Percentiles rank a stretch among this genome's conserved stretches.
Evolutionary conservation across 306 rosid genomes (phyloP).

Genomic region (Quercus agrifolia): DNA sequence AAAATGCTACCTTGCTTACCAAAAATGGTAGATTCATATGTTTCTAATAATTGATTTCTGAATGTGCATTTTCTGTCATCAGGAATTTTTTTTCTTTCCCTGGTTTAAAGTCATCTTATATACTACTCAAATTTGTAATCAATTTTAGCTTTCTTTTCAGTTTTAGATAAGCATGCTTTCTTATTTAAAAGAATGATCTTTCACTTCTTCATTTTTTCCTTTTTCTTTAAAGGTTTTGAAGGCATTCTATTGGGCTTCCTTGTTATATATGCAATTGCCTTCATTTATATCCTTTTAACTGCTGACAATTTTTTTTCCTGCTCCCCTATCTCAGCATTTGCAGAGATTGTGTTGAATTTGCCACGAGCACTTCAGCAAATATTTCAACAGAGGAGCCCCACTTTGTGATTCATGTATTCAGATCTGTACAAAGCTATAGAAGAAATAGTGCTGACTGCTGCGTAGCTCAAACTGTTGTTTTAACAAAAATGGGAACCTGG

Average conservation of each 20-base stretch:
- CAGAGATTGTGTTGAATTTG: slow-evolving; percentile 86
- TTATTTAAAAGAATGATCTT: background rate
- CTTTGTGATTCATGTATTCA: slow-evolving; percentile 19
- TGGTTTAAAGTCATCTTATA: background rate
- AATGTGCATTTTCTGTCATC: background rate
- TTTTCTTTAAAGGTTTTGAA: background rate
- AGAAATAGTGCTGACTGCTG: slow-evolving; percentile 26
- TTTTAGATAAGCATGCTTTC: too few species aligned
- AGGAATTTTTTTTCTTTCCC: too few species aligned
- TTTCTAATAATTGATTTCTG: background rate
- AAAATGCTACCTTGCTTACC: too few species aligned
- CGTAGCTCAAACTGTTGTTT: slow-evolving; percentile 5
- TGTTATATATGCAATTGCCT: background rate
- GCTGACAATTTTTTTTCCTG: background rate
- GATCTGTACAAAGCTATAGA: slow-evolving; percentile 43
- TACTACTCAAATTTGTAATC: background rate
- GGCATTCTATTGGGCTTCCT: background rate
- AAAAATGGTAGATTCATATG: background rate
- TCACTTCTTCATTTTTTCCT: too few species aligned
- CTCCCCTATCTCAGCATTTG: slow-evolving; percentile 59
- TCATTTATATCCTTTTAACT: background rate
- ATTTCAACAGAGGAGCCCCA: slow-evolving; percentile 33
- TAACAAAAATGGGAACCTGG: slow-evolving; percentile 1
- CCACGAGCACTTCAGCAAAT: slow-evolving; percentile 66
- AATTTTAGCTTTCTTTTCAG: background rate